These are phyloP conservation scores for Trametes elegans DNA, from an alignment of 768 basidiomycete species.

Conservation along the genomic window DNA sequence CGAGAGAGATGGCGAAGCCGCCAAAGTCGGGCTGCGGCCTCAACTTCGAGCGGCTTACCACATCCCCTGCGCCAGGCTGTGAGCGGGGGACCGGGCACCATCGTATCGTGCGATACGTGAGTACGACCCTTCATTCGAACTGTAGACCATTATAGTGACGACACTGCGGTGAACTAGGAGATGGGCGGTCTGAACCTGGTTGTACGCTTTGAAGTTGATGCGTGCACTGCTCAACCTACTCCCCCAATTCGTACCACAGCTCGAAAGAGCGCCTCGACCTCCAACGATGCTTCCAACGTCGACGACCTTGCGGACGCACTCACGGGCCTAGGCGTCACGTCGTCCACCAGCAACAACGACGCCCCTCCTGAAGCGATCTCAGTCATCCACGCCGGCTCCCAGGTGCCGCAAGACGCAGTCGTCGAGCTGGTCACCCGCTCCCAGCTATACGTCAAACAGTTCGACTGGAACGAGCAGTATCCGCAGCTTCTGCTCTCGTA, in stretches of 20 bases:
- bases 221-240: constrained; percentile 16
- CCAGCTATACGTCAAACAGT: constrained; percentile 8
- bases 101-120: constrained; percentile 27
- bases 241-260: background rate
- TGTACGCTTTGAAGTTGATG: constrained; percentile 30
- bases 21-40: constrained; percentile 48
- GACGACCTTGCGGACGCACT: constrained; percentile 26
- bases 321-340: constrained; percentile 15
- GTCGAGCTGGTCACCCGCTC: constrained; percentile 31
- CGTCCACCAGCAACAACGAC: background rate
- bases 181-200: constrained; percentile 25
- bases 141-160: too few species aligned
- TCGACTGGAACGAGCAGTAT: constrained; percentile 60
- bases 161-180: constrained; percentile 7
- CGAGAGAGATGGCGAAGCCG: constrained; percentile 15
- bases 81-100: constrained; percentile 20
- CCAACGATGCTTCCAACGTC: constrained; percentile 2
- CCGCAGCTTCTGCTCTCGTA: constrained; percentile 71
- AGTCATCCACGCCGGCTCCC: constrained; percentile 25
- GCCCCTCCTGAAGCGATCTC: constrained; percentile 15
- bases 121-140: background rate
- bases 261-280: background rate
- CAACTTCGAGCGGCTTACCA: constrained; percentile 47
- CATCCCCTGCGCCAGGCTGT: constrained; percentile 19
- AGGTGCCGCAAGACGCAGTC: constrained; percentile 36